phyloP scores from a whole-genome alignment of 768 basidiomycete genomes.

The Termitomyces sp. region DNA sequence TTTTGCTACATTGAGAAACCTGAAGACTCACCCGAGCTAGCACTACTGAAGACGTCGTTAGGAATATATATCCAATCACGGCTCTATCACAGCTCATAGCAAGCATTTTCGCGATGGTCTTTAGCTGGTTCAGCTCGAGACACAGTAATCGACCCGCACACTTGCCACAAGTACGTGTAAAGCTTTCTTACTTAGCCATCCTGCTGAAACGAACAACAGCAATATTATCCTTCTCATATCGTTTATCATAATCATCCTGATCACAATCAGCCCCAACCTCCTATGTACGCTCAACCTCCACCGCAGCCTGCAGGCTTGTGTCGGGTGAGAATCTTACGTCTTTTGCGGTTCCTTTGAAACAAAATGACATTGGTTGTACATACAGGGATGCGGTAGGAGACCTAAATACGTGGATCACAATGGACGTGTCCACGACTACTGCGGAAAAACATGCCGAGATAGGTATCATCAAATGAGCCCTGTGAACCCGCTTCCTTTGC shows the following conservation, averaged over 20 bases:
- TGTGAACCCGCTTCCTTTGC: slow-evolving; percentile 5
- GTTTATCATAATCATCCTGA: neutral
- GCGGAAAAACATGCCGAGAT: neutral
- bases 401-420: neutral
- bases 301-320: neutral
- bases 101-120: neutral
- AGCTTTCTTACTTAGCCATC: neutral
- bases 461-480: neutral
- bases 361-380: neutral
- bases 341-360: neutral
- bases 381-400: neutral
- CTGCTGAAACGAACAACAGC: neutral
- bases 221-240: neutral
- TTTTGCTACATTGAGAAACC: neutral
- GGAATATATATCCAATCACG: neutral
- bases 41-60: neutral
- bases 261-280: neutral
- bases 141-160: neutral
- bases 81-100: neutral
- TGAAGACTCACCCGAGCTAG: neutral
- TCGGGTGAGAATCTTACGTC: neutral
- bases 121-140: neutral
- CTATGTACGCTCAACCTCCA: neutral
- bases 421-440: slow-evolving; percentile 4
- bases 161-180: neutral